phyloP scores from a whole-genome alignment of 1,139 yeast species.

The Dujonia santamariae region DNA sequence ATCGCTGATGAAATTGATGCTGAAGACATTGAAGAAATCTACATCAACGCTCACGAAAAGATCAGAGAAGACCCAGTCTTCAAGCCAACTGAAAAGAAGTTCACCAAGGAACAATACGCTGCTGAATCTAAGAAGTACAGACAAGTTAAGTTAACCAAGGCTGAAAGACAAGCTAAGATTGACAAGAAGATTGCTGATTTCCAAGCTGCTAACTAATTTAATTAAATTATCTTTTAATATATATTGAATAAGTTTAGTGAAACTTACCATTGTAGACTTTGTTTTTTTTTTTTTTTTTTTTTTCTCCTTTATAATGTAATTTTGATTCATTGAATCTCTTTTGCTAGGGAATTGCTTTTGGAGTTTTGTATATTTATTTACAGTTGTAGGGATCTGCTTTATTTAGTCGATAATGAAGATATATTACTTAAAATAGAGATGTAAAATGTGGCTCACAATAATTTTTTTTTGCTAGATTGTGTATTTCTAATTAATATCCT shows the following conservation, averaged over 20 bases:
- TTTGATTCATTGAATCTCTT: no score
- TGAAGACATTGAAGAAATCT: constrained; percentile 93
- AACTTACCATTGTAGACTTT: neutral
- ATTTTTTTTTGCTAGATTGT: no score
- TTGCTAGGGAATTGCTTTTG: no score
- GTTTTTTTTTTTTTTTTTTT: no score
- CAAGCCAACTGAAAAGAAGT: constrained; percentile 91
- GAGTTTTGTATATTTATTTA: no score
- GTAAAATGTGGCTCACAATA: no score
- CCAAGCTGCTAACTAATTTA: constrained; percentile 51
- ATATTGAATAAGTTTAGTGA: neutral
- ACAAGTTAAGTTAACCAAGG: constrained; percentile 84
- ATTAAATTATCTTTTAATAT: constrained; percentile 6
- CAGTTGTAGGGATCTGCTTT: no score
- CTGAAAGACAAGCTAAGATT: constrained; percentile 85
- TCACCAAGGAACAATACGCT: constrained; percentile 97
- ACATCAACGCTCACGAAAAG: constrained; percentile 90
- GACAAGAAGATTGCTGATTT: constrained; percentile 90
- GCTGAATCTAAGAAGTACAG: constrained; percentile 93
- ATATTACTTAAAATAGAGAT: no score
- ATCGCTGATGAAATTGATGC: constrained; percentile 96
- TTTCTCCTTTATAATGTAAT: no score
- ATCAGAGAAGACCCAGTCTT: constrained; percentile 95
- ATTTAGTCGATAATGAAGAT: no score
- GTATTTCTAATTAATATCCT: no score